Evolutionary conservation across 352 stramenopile species (phyloP), one percentile per base, ranked within the genome.

Genomic region (Phytopythium litorale): DNA sequence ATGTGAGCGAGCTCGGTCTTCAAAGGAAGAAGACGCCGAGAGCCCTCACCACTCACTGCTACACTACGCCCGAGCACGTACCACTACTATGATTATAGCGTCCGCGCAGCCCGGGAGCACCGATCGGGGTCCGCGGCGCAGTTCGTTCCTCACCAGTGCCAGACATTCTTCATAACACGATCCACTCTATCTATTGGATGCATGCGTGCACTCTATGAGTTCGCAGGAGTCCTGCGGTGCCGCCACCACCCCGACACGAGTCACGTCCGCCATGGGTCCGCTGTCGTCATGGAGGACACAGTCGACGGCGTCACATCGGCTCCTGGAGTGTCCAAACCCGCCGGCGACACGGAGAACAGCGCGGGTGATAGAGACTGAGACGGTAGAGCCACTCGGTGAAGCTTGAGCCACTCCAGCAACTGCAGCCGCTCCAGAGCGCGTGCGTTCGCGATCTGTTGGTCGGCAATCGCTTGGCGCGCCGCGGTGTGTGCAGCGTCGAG

Each of bases 401-500:
- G 88, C 67, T 89, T 89, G 30, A 90, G 65, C 80, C 80, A 88
- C 40, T 92, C 83, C 38, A 90, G 75, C 64, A 92, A 73, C 30
- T 78, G 75, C 37, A 88, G 60, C 1, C 85, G 85, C 46, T 92
- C 85, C 12, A 89, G 67, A 0, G 63, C 63, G 6, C 85, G 82
- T 0, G 80, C 82, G 58, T 84, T 84, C 9, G 70, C 63, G 0
- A 94, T 62, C 21, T 79, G 79, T n/a, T 79, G 73, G 51, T 85
- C 76, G 19, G 82, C 73, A 58, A 92, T 87, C 51, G 88, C 60
- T 16, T 67, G 59, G n/a, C 89, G 66, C n/a, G 77, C 81, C 15
- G 61, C 53, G 15, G 87, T 71, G 62, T 94, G 86, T 7, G 77
- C 60, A 7, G 73, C 72, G 72, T 91, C 81, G 3, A 94, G 63